A percentile compares a stretch with the other conserved stretches of the same genome.
phyloP scores from a whole-genome alignment of 495 filamentous ascomycete genomes.

The Penicillium pulvis region DNA sequence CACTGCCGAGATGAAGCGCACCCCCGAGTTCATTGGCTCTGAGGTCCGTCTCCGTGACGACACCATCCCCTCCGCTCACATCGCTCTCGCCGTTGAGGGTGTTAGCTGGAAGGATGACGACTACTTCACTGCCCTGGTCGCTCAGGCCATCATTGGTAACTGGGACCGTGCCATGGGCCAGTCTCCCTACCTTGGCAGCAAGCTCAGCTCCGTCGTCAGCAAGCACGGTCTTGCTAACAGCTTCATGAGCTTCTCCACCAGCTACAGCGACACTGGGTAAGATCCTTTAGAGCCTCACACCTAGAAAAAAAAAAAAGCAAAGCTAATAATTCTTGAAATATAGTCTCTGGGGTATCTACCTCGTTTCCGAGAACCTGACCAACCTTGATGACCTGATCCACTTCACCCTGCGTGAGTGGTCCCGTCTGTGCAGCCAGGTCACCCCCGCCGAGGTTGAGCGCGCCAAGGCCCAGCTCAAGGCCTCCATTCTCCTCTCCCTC shows the following conservation, averaged over 20 bases:
- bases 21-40: conserved; percentile 93
- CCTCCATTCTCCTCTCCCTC: conserved; percentile 92
- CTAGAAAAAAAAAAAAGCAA: conserved; percentile 1
- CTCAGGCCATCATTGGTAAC: conserved; percentile 98
- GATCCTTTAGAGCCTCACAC: conserved; percentile 12
- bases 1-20: conserved; percentile 73
- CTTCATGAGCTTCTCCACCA: conserved; percentile 99
- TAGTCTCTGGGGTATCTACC: conserved; percentile 99
- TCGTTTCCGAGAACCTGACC: conserved; percentile 87
- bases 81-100: conserved; percentile 98
- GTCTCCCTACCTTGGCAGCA: conserved; percentile 94
- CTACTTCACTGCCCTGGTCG: conserved; percentile 97
- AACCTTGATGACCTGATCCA: conserved; percentile 92
- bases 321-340: conserved; percentile 24
- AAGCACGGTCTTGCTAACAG: conserved; percentile 94
- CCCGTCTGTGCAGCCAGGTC: conserved; percentile 83
- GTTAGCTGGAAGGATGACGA: conserved; percentile 99
- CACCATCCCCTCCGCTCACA: conserved; percentile 92
- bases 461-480: conserved; percentile 98
- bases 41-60: conserved; percentile 95
- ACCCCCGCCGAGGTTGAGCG: conserved; percentile 91
- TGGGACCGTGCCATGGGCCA: conserved; percentile 99
- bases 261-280: conserved; percentile 98
- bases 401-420: conserved; percentile 98
- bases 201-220: conserved; percentile 90